phyloP scores from a whole-genome alignment of 768 basidiomycete genomes.

The Dictyophora rubrovolvata region DNA sequence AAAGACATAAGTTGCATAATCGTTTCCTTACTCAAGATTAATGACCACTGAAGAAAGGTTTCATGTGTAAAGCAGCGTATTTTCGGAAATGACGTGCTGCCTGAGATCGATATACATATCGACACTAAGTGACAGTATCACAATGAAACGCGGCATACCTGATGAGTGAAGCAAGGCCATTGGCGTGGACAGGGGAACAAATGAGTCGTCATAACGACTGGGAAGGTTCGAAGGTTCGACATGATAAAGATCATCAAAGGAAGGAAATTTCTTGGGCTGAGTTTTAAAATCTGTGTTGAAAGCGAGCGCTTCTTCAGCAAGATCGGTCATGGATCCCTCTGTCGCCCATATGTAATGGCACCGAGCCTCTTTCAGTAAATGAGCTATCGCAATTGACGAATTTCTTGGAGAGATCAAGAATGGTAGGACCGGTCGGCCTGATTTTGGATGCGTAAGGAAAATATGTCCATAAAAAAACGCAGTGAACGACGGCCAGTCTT shows the following conservation, averaged over 20 bases:
- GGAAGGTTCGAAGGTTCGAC: not conserved
- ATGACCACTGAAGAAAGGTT: slow-evolving; percentile 13
- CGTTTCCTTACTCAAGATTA: slow-evolving; percentile 8
- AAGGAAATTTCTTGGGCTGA: slow-evolving; percentile 9
- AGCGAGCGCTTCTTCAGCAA: slow-evolving; percentile 12
- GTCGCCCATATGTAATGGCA: slow-evolving; percentile 17
- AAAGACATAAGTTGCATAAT: not conserved
- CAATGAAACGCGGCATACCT: slow-evolving; percentile 7
- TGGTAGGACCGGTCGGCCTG: not conserved
- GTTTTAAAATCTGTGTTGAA: slow-evolving; percentile 7
- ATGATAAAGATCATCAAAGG: slow-evolving; percentile 14
- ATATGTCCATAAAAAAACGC: not conserved
- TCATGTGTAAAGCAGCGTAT: slow-evolving; percentile 14
- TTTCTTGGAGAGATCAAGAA: not conserved
- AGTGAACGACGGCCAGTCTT: slow-evolving; percentile 21
- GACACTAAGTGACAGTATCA: not conserved
- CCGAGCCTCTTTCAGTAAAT: slow-evolving; percentile 21
- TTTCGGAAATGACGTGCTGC: slow-evolving; percentile 19
- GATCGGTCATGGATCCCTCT: slow-evolving; percentile 5
- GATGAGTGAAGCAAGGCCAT: slow-evolving; percentile 13
- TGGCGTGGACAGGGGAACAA: not conserved
- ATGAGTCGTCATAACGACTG: slow-evolving; percentile 10
- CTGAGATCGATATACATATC: slow-evolving; percentile 12
- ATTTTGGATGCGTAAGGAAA: not conserved
- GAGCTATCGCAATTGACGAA: not conserved